A percentile compares a stretch with the other conserved stretches of the same genome.
Evolutionary conservation across 495 filamentous ascomycete genomes (phyloP).

Genomic region (Rostrohypoxylon terebratum): DNA sequence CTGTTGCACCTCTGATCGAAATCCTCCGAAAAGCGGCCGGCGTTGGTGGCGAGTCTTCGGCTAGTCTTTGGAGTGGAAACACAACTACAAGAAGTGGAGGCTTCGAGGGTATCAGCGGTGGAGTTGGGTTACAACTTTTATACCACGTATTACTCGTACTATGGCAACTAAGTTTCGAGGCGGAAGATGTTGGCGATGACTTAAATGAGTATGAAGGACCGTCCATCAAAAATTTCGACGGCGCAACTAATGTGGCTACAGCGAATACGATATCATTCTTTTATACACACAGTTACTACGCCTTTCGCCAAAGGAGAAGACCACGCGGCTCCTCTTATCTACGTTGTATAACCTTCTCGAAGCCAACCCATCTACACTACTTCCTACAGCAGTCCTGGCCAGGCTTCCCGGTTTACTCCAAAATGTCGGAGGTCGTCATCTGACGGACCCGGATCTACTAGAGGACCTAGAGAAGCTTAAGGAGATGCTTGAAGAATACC

Average conservation of each 20-base stretch:
- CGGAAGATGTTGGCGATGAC: slow-evolving; percentile 81
- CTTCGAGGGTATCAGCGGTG: slow-evolving; percentile 76
- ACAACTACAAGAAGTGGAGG: slow-evolving; percentile 64
- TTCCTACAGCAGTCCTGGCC: slow-evolving; percentile 83
- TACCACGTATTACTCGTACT: slow-evolving; percentile 93
- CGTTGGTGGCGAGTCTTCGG: slow-evolving; percentile 70
- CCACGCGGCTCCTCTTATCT: slow-evolving; percentile 88
- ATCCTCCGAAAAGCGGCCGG: slow-evolving; percentile 85
- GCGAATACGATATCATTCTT: slow-evolving; percentile 90
- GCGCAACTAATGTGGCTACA: slow-evolving; percentile 51
- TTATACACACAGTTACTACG: slow-evolving; percentile 91
- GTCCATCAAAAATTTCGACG: background rate
- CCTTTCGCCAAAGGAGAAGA: slow-evolving; percentile 97
- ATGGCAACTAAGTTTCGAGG: slow-evolving; percentile 97
- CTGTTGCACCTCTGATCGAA: slow-evolving; percentile 81
- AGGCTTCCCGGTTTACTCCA: slow-evolving; percentile 83
- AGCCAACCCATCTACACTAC: slow-evolving; percentile 79
- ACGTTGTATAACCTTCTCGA: slow-evolving; percentile 87
- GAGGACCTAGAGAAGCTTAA: slow-evolving; percentile 83
- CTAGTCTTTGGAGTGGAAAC: slow-evolving; percentile 72
- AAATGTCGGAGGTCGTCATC: slow-evolving; percentile 83
- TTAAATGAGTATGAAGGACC: slow-evolving; percentile 75
- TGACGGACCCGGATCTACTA: slow-evolving; percentile 88
- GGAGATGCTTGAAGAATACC: slow-evolving; percentile 89
- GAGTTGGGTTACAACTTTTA: slow-evolving; percentile 90